Evolutionary conservation across 192 early-diverging fungal genomes (phyloP).

Genomic region (Cetraspora pellucida): DNA sequence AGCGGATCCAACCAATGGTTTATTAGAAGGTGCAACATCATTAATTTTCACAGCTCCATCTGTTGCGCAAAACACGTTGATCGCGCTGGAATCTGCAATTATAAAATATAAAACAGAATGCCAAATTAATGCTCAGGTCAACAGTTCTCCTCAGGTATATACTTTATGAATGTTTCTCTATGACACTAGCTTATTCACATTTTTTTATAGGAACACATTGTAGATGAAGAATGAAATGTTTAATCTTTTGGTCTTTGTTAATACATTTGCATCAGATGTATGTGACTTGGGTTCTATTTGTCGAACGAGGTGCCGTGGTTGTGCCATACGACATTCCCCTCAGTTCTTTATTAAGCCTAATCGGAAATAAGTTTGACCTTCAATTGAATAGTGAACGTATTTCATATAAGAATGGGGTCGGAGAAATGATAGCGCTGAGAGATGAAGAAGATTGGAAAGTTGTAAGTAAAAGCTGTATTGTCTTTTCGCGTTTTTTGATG

Average conservation of each 20-base stretch:
- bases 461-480: too few species aligned
- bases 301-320: slow-evolving; percentile 6
- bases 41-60: neutral
- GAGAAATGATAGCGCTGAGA: neutral
- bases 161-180: too few species aligned
- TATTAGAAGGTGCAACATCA: slow-evolving; percentile 13
- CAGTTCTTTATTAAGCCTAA: neutral
- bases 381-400: neutral
- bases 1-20: slow-evolving; percentile 22
- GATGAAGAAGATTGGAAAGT: slow-evolving; percentile 30
- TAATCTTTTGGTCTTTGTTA: neutral
- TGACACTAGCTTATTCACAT: too few species aligned
- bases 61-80: neutral
- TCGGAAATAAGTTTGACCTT: neutral
- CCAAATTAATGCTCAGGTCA: neutral
- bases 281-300: neutral
- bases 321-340: slow-evolving; percentile 5
- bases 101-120: neutral
- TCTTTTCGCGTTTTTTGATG: too few species aligned
- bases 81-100: neutral
- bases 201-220: too few species aligned
- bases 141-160: neutral
- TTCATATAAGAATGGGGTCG: slow-evolving; percentile 16
- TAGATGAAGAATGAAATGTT: neutral
- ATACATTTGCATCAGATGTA: neutral